phyloP scores from a whole-genome alignment of 805 yeast species.

The Hanseniaspora occidentalis region DNA sequence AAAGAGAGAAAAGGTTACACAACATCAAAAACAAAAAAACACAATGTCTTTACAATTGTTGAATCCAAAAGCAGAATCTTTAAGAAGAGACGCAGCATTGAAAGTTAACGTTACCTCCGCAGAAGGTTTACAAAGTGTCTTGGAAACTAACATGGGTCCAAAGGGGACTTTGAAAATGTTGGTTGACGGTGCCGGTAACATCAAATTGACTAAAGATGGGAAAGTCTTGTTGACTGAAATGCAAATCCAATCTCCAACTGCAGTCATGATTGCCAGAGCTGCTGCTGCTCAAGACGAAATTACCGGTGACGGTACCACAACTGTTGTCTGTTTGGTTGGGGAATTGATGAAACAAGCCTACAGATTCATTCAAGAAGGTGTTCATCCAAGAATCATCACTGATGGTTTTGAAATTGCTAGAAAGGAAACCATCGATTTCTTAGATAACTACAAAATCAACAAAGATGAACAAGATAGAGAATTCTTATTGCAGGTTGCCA shows the following conservation, averaged over 20 bases:
- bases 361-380: conserved; percentile 81
- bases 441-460: conserved; percentile 51
- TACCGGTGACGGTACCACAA: conserved; percentile 98
- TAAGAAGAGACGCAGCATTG: conserved; percentile 88
- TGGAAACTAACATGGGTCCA: conserved; percentile 89
- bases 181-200: conserved; percentile 93
- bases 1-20: too few species aligned
- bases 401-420: conserved; percentile 94
- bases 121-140: conserved; percentile 87
- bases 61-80: conserved; percentile 96
- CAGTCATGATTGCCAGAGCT: conserved; percentile 88
- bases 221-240: conserved; percentile 85
- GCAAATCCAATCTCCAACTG: conserved; percentile 92
- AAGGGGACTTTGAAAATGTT: conserved; percentile 93
- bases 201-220: conserved; percentile 94
- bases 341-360: conserved; percentile 91
- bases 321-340: conserved; percentile 89
- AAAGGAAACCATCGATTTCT: conserved; percentile 53
- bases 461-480: conserved; percentile 58
- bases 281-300: conserved; percentile 98
- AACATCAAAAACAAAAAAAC: neutral
- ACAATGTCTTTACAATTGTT: conserved; percentile 66
- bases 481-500: conserved; percentile 80
- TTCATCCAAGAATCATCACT: conserved; percentile 87
- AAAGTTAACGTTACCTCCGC: conserved; percentile 95